A percentile compares a stretch with the other conserved stretches of the same genome.
Conservation (phyloP, 306 rosid species). For the Potentilla sterilis region DNA sequence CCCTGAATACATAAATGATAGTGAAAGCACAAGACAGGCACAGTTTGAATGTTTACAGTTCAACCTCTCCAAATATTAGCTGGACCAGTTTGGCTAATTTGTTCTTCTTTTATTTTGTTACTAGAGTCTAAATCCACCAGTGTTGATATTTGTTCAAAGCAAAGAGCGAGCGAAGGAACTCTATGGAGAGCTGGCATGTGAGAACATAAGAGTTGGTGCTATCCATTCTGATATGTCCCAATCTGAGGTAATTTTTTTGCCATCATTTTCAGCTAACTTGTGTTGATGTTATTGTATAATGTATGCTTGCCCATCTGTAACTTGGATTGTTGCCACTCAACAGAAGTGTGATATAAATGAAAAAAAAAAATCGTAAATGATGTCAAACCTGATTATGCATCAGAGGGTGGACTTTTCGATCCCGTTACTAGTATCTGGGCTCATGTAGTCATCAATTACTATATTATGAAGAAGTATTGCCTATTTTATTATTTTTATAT, state of each 20-base stretch:
- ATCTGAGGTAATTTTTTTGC: slow-evolving; percentile 52
- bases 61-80: slow-evolving; percentile 10
- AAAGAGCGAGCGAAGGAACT: slow-evolving; percentile 96
- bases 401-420: not conserved
- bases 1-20: slow-evolving; percentile 4
- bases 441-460: not conserved
- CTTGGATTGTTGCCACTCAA: slow-evolving; percentile 1
- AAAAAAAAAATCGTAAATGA: slow-evolving; percentile 8
- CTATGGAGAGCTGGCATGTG: slow-evolving; percentile 65
- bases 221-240: slow-evolving; percentile 89
- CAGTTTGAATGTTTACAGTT: not conserved
- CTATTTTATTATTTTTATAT: slow-evolving; percentile 9
- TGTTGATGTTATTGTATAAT: not conserved
- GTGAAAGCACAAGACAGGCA: not conserved
- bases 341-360: slow-evolving; percentile 3
- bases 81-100: slow-evolving; percentile 27
- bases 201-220: slow-evolving; percentile 71
- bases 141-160: slow-evolving; percentile 87
- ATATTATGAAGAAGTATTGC: slow-evolving; percentile 1
- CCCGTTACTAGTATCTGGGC: not conserved
- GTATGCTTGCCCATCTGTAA: not conserved
- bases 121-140: slow-evolving; percentile 88
- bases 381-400: slow-evolving; percentile 2
- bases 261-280: slow-evolving; percentile 4
- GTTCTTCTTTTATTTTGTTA: slow-evolving; percentile 21